These are phyloP conservation scores for Aspergillus sp. DNA, from an alignment of 2,329 filamentous ascomycete genomes.

Conservation along the genomic window DNA sequence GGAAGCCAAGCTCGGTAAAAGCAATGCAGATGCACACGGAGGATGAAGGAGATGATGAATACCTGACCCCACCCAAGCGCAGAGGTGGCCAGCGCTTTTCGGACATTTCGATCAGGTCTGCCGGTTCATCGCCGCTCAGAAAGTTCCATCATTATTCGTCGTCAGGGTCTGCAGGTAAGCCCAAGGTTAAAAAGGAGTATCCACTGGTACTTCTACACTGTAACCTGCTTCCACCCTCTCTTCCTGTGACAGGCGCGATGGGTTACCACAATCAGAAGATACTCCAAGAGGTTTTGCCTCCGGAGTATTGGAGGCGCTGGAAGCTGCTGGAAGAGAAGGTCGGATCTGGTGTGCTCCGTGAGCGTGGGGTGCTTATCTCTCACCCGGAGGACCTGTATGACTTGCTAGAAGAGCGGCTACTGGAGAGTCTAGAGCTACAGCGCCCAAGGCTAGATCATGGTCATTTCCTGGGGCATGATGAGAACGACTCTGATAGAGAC, in stretches of 20 bases:
- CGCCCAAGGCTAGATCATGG: conserved; percentile 59
- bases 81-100: conserved; percentile 31
- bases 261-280: conserved; percentile 41
- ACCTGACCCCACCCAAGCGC: conserved; percentile 38
- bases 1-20: conserved; percentile 48
- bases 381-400: conserved; percentile 66
- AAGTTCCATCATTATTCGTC: conserved; percentile 40
- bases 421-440: conserved; percentile 62
- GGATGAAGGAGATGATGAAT: conserved; percentile 46
- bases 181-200: conserved; percentile 49
- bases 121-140: conserved; percentile 34
- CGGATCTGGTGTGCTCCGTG: conserved; percentile 56
- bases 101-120: conserved; percentile 35
- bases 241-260: conserved; percentile 48
- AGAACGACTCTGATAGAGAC: conserved; percentile 28
- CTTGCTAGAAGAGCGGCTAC: conserved; percentile 61
- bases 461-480: conserved; percentile 54
- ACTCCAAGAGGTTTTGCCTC: conserved; percentile 54
- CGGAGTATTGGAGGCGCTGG: conserved; percentile 48
- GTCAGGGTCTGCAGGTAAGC: conserved; percentile 28
- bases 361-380: conserved; percentile 62
- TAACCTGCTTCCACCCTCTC: conserved; percentile 57
- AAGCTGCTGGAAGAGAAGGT: conserved; percentile 58
- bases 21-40: conserved; percentile 49
- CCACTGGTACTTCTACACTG: conserved; percentile 64